Percentiles rank a stretch among this genome's conserved stretches.
Conservation (phyloP, 2,329 filamentous ascomycete genomes). For the Esteya vermicola region DNA sequence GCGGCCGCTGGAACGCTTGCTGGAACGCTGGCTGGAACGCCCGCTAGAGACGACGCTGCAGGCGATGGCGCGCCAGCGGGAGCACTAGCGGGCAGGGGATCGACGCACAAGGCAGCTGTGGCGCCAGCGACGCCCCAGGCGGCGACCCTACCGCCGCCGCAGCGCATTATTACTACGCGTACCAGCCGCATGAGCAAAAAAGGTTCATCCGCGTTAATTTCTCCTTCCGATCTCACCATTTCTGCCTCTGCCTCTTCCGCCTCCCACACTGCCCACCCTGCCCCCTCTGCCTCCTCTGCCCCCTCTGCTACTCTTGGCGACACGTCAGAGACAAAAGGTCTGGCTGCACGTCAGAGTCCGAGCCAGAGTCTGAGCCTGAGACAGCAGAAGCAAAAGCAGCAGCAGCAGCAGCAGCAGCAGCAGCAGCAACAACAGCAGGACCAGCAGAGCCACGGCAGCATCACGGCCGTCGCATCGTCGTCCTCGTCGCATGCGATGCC, state of each 20-base stretch:
- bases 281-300: too few relatives aligned
- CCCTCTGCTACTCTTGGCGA: too few relatives aligned
- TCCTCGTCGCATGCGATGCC: conserved; percentile 6
- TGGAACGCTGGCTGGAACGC: background rate
- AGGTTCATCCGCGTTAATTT: conserved; percentile 8
- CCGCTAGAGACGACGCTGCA: background rate
- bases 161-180: background rate
- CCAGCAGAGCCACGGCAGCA: background rate
- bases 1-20: background rate
- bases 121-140: conserved; percentile 12
- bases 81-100: conserved; percentile 8
- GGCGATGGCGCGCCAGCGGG: conserved; percentile 7
- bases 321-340: too few relatives aligned
- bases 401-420: background rate
- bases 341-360: too few relatives aligned
- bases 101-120: conserved; percentile 5
- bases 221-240: conserved; percentile 5
- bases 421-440: background rate
- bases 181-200: conserved; percentile 10
- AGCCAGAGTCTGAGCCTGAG: too few relatives aligned
- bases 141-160: conserved; percentile 6
- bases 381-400: background rate
- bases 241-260: background rate
- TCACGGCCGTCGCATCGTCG: conserved; percentile 2
- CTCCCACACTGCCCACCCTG: conserved; percentile 1